phyloP scores from a whole-genome alignment of 2,329 filamentous ascomycete genomes.

The Colletotrichum theobromicola region DNA sequence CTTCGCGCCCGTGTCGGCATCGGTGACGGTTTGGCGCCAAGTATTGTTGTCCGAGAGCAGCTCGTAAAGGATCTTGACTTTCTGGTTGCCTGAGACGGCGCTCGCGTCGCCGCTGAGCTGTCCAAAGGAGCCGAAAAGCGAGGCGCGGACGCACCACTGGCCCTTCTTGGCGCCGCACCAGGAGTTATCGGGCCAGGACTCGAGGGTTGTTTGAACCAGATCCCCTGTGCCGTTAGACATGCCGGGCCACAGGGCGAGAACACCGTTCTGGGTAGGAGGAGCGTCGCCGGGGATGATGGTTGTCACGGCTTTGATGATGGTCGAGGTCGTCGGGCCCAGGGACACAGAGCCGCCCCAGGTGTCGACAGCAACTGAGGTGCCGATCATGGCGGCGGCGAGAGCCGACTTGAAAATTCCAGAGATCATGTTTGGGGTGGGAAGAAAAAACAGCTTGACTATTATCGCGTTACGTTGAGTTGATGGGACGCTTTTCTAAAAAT shows the following conservation, averaged over 20 bases:
- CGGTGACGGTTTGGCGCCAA: constrained; percentile 34
- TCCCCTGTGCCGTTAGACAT: constrained; percentile 51
- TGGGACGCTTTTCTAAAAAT: neutral
- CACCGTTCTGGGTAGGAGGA: constrained; percentile 39
- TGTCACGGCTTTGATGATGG: constrained; percentile 43
- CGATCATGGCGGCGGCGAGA: neutral
- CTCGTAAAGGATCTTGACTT: constrained; percentile 21
- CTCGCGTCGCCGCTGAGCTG: constrained; percentile 28
- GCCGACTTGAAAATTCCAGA: neutral
- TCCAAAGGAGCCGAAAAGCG: constrained; percentile 39
- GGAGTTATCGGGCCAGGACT: constrained; percentile 42
- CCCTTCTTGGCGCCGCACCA: constrained; percentile 44
- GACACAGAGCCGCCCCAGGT: constrained; percentile 10
- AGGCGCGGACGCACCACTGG: constrained; percentile 41
- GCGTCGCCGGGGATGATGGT: constrained; percentile 43
- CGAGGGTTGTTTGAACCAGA: constrained; percentile 45
- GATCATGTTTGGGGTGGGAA: neutral
- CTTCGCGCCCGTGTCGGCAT: constrained; percentile 35
- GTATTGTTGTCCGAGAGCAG: constrained; percentile 26
- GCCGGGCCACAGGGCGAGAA: constrained; percentile 47
- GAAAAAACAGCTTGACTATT: neutral
- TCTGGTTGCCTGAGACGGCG: neutral
- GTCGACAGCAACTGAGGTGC: neutral
- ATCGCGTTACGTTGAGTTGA: neutral
- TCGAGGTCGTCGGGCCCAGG: constrained; percentile 18